A percentile compares a stretch with the other conserved stretches of the same genome.
phyloP scores from a whole-genome alignment of 495 filamentous ascomycete genomes.

The Massariosphaeria phaeospora region DNA sequence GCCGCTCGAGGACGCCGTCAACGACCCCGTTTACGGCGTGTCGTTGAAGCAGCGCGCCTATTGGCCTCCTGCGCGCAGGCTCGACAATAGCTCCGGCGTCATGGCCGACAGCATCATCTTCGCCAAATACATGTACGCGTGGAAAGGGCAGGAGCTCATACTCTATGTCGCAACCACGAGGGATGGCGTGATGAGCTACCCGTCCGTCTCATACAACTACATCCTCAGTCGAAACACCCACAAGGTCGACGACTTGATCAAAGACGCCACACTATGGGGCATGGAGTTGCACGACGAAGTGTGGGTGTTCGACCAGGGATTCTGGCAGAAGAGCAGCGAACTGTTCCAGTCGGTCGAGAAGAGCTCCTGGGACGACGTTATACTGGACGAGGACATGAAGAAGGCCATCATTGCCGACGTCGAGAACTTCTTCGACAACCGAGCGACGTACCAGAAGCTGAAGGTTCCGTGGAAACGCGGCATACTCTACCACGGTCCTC shows the following conservation, averaged over 20 bases:
- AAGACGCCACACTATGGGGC: conserved; percentile 48
- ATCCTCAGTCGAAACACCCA: conserved; percentile 43
- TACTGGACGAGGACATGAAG: conserved; percentile 61
- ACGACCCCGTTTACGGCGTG: conserved; percentile 32
- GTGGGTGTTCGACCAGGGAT: conserved; percentile 58
- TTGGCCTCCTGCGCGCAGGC: conserved; percentile 48
- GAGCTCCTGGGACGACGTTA: conserved; percentile 59
- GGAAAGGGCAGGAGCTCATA: conserved; percentile 48
- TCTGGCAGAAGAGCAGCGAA: conserved; percentile 56
- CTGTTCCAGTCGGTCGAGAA: conserved; percentile 55
- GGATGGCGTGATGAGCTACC: conserved; percentile 42
- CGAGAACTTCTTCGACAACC: conserved; percentile 53
- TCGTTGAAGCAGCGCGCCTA: conserved; percentile 46
- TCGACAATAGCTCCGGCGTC: conserved; percentile 46
- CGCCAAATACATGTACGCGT: conserved; percentile 52
- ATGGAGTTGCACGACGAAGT: conserved; percentile 56
- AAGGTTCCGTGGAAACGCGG: conserved; percentile 61
- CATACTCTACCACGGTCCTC: conserved; percentile 56
- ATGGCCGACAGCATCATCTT: conserved; percentile 46
- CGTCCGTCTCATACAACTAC: conserved; percentile 44
- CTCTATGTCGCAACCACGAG: conserved; percentile 50
- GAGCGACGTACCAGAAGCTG: conserved; percentile 51
- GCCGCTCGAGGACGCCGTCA: conserved; percentile 38
- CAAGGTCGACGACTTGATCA: conserved; percentile 50
- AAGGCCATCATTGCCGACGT: conserved; percentile 55